phyloP scores from a whole-genome alignment of 2,329 filamentous ascomycete species.

The Colletotrichum limetticola region DNA sequence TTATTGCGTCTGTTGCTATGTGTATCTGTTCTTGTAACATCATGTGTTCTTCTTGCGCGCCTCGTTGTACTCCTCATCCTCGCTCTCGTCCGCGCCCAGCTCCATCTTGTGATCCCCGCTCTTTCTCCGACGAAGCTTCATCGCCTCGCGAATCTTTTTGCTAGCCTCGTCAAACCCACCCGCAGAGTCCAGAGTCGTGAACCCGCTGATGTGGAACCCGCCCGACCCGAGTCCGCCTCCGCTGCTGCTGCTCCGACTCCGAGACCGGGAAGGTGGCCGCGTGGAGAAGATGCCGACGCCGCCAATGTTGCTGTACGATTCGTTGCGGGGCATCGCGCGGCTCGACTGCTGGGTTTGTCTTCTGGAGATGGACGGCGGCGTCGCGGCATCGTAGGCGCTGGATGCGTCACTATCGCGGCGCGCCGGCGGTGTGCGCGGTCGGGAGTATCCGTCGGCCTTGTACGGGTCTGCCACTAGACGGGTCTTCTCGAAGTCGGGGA shows the following conservation, averaged over 20 bases:
- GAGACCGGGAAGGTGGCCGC: conserved; percentile 82
- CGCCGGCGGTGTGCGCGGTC: conserved; percentile 37
- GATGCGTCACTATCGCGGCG: conserved; percentile 63
- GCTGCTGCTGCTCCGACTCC: conserved; percentile 76
- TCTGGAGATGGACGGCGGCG: conserved; percentile 53
- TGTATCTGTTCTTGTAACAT: neutral
- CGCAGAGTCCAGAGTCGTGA: conserved; percentile 74
- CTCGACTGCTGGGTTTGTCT: conserved; percentile 65
- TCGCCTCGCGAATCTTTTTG: conserved; percentile 84
- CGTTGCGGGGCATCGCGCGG: conserved; percentile 78
- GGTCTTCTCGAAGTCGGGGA: conserved; percentile 90
- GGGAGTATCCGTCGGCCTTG: conserved; percentile 47
- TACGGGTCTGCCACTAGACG: conserved; percentile 73
- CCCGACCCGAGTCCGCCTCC: conserved; percentile 70
- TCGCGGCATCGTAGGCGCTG: conserved; percentile 50
- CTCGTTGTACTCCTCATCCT: conserved; percentile 55
- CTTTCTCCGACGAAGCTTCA: conserved; percentile 72
- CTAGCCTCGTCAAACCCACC: conserved; percentile 85
- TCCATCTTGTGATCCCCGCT: conserved; percentile 50
- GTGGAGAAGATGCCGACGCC: conserved; percentile 91
- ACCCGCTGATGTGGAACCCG: conserved; percentile 74
- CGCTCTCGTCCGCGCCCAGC: conserved; percentile 52
- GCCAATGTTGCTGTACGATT: conserved; percentile 92
- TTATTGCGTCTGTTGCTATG: neutral
- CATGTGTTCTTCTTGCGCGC: conserved; percentile 53